A percentile compares a stretch with the other conserved stretches of the same genome.
Evolutionary conservation across 345 rosid species (phyloP).

Genomic region (Eucalyptus dawsonii): DNA sequence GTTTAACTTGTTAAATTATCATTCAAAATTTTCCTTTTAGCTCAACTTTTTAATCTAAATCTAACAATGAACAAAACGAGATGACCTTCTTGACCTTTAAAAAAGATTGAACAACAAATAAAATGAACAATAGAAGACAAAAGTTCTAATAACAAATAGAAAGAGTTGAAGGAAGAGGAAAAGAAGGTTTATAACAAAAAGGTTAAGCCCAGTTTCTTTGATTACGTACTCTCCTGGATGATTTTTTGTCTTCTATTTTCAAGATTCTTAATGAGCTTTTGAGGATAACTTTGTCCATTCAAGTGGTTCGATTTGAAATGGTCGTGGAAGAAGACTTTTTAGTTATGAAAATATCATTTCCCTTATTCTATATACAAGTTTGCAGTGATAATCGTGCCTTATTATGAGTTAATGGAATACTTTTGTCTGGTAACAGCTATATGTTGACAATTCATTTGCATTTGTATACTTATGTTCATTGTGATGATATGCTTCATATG

Average conservation of each 20-base stretch:
- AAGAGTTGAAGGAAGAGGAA: neutral
- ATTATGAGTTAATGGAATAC: neutral
- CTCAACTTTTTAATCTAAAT: neutral
- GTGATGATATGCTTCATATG: neutral
- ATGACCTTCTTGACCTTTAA: neutral
- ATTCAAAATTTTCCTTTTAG: neutral
- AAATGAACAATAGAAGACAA: neutral
- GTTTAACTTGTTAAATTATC: neutral
- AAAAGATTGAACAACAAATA: neutral
- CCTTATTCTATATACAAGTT: neutral
- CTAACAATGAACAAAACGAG: neutral
- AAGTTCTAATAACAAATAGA: neutral
- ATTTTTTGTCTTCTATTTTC: neutral
- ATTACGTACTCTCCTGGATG: neutral
- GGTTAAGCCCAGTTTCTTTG: neutral
- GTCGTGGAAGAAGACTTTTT: neutral
- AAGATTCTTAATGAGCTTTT: neutral
- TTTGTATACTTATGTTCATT: neutral
- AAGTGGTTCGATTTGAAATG: neutral
- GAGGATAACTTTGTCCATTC: neutral
- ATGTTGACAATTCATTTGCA: neutral
- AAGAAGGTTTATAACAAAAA: neutral
- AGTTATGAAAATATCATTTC: neutral
- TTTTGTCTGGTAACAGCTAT: neutral
- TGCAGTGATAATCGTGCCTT: neutral